These are phyloP conservation scores for Plasmodium fragile DNA, from an alignment of 169 alveolate genomes.

Conservation along the genomic window DNA sequence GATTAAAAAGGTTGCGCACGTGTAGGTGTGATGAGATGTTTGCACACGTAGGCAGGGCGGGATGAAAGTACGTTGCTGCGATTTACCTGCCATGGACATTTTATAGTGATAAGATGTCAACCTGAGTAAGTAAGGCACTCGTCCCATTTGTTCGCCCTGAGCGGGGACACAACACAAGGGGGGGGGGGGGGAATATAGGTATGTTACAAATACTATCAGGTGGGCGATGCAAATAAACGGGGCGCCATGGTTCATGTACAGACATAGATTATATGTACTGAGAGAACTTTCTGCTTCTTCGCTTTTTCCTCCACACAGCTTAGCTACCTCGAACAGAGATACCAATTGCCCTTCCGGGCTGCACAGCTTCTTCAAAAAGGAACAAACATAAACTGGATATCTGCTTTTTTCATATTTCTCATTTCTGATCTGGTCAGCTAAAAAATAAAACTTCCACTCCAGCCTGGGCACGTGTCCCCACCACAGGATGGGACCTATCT, in stretches of 20 bases:
- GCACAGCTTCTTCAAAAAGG: constrained; percentile 54
- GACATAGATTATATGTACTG: neutral
- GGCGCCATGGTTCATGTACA: neutral
- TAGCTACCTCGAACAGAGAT: constrained; percentile 36
- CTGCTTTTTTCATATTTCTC: constrained; percentile 15
- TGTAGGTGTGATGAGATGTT: neutral
- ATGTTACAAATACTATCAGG: neutral
- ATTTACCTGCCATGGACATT: constrained; percentile 29
- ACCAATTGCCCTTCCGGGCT: constrained; percentile 20
- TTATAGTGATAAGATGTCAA: constrained; percentile 33
- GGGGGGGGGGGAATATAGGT: neutral
- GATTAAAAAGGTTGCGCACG: neutral
- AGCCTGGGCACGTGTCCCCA: constrained; percentile 72
- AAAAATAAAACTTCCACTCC: constrained; percentile 67
- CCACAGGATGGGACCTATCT: constrained; percentile 62
- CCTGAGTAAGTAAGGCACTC: constrained; percentile 30
- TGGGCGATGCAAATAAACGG: neutral
- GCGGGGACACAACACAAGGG: neutral
- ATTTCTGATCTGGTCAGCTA: constrained; percentile 5
- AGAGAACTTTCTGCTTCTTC: neutral
- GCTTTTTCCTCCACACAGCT: neutral
- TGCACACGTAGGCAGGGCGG: neutral
- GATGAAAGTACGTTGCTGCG: neutral
- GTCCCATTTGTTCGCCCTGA: constrained; percentile 41
- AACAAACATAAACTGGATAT: constrained; percentile 62